phyloP scores from a whole-genome alignment of 2,329 filamentous ascomycete species.

The Hymenoscyphus repandus region DNA sequence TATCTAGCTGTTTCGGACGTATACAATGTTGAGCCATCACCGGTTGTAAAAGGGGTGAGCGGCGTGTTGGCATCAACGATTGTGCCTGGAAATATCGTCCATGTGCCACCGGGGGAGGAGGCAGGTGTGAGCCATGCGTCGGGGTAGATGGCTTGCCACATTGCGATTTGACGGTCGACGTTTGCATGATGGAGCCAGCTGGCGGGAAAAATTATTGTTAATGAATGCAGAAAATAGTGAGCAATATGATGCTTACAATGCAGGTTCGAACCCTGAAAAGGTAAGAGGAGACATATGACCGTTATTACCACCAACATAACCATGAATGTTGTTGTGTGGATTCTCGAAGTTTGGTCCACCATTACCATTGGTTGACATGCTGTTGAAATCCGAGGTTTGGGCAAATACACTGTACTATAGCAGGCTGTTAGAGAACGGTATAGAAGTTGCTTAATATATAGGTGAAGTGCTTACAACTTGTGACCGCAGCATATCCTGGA shows the following conservation, averaged over 20 bases:
- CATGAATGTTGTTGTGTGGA: neutral
- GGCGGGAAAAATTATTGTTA: no score
- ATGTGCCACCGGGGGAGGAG: no score
- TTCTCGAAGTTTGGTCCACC: neutral
- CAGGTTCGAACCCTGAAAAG: no score
- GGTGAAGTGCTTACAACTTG: no score
- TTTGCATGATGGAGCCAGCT: conserved; percentile 51
- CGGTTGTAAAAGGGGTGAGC: conserved; percentile 25
- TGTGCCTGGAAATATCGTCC: no score
- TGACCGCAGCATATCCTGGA: neutral
- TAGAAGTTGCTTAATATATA: no score
- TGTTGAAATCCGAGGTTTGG: conserved; percentile 1
- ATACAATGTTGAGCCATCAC: conserved; percentile 21
- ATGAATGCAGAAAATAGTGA: no score
- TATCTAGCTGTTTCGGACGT: conserved; percentile 16
- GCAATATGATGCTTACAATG: no score
- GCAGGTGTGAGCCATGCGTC: conserved; percentile 28
- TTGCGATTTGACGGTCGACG: conserved; percentile 54
- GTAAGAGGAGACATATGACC: no score
- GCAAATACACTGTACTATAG: conserved; percentile 3
- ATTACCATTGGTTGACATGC: neutral
- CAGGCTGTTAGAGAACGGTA: no score
- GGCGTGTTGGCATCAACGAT: neutral
- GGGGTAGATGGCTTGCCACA: conserved; percentile 42
- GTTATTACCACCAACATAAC: no score